Conservation (phyloP, 129 eudicot species). For the Flaveria sonorensis region DNA sequence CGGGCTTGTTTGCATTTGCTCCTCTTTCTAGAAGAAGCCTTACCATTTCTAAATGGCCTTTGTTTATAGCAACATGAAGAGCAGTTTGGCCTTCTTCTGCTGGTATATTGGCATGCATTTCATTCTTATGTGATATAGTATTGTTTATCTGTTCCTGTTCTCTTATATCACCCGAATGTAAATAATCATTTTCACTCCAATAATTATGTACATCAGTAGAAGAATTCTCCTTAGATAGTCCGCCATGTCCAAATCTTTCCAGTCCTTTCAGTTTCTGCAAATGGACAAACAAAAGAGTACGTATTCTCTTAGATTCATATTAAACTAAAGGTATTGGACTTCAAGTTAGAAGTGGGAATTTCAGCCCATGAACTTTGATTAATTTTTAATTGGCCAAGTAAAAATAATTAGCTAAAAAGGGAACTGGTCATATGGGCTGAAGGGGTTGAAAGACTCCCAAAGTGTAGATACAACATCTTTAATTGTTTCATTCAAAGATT, state of each 20-base stretch:
- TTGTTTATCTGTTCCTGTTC: conserved; percentile 22
- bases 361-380: background rate
- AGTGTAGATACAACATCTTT: background rate
- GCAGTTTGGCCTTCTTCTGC: conserved; percentile 52
- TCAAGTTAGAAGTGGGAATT: background rate
- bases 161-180: conserved; percentile 26
- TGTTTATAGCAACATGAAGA: conserved; percentile 50
- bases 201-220: conserved; percentile 23
- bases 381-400: background rate
- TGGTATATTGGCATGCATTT: conserved; percentile 38
- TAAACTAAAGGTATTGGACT: background rate
- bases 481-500: background rate
- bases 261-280: conserved; percentile 18
- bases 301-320: background rate
- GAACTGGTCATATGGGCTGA: background rate
- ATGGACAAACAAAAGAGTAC: background rate
- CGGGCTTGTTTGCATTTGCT: conserved; percentile 47
- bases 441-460: background rate
- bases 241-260: conserved; percentile 19
- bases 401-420: background rate
- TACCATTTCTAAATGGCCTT: conserved; percentile 55
- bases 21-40: conserved; percentile 52
- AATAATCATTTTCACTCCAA: conserved; percentile 30
- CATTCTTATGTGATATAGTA: conserved; percentile 18
- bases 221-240: conserved; percentile 28